Evolutionary conservation across 306 rosid genomes (phyloP).

Genomic region (Senna siamea): DNA sequence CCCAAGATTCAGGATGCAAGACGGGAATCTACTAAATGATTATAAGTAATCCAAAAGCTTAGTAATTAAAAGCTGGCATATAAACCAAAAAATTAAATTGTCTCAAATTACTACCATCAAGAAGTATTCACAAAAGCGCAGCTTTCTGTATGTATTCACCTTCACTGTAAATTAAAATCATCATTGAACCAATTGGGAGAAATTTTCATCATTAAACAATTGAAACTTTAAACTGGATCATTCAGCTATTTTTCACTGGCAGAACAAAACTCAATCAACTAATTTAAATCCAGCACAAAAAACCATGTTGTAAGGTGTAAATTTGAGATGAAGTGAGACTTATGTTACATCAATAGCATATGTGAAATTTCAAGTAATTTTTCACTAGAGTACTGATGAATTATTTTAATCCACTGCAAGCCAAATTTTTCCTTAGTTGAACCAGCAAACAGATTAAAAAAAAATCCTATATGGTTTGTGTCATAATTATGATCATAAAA

Average conservation of each 20-base stretch:
- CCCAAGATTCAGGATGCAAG: not conserved
- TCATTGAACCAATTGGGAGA: not conserved
- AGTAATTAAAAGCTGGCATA: not conserved
- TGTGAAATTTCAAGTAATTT: not conserved
- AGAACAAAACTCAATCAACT: constrained; percentile 17
- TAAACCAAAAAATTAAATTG: not conserved
- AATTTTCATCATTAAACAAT: constrained; percentile 9
- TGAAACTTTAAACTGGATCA: not conserved
- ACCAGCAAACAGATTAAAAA: not conserved
- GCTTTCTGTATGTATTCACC: not conserved
- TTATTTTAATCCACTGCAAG: constrained; percentile 10
- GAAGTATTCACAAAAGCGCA: not conserved
- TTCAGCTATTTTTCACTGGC: constrained; percentile 4
- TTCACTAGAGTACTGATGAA: not conserved
- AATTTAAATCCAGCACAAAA: constrained; percentile 3
- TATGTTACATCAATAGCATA: not conserved
- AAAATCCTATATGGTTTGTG: constrained; percentile 3
- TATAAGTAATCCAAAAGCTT: not conserved
- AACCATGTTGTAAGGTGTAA: not conserved
- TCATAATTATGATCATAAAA: not conserved
- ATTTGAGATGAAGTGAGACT: not conserved
- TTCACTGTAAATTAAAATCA: not conserved
- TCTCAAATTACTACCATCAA: not conserved
- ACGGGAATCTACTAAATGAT: not conserved
- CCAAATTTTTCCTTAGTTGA: constrained; percentile 19